Base-by-base conservation (phyloP, 148 eudicot species). In the Rhododendron henanense region DNA sequence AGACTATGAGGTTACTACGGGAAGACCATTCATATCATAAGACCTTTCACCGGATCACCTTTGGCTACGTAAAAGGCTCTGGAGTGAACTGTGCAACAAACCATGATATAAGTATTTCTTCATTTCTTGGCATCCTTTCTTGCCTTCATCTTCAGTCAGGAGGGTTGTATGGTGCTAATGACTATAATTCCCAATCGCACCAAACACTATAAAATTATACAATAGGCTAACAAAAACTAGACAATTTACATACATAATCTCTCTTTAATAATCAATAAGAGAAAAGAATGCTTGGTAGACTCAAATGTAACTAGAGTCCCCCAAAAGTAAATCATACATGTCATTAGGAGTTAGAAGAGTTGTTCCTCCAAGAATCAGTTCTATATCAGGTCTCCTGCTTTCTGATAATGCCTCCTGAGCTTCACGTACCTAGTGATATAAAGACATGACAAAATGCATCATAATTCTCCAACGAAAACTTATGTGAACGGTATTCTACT, bases 311-410 rank as follows among this genome's bases (percentile, higher is more conserved):
- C 94, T 92, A 31, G 93, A 92, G 77, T 92, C 90, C 19, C 96
- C 97, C 44, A 96, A 88, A 19, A 96, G 94, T 85, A 97, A 91
- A 55, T 97, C 98, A 83, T 91, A 84, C 98, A 97, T 94, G 90
- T 92, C 89, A 39, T 89, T 87, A 18, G 99, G 99, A 31, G 93
- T 93, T 74, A 95, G 90, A 84, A 95, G 91, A 85, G 96, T 97
- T 76, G 99, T 97, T 91, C 98, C 98, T 8, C 98, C 98, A 53
- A 97, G 85, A 81, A 97, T 85, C 55, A 95, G 89, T 86, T 95
- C 94, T 73, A 93, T 82, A 86, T 97, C 98, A 3, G 94, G 96
- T 86, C 94, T 91, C 87, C 96, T 94, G 79, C 98, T 92, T 55
- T 92, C 95, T 0, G 94, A 90, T 80, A 97, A 83, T 63, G 99